Conservation (phyloP, 2,329 filamentous ascomycete genomes). For the Penicillium sp. region DNA sequence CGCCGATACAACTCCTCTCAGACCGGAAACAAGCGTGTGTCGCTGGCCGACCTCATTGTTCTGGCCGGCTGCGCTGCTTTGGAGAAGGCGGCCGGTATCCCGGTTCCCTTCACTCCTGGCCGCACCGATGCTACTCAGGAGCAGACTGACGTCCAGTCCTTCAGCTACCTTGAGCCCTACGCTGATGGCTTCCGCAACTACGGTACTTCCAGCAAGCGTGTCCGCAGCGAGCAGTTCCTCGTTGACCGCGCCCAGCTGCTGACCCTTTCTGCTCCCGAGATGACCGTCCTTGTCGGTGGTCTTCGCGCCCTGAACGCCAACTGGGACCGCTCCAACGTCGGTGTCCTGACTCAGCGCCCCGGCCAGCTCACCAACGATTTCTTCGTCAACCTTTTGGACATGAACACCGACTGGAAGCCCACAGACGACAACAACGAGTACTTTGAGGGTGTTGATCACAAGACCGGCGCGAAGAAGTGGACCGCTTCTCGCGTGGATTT, state of each 20-base stretch:
- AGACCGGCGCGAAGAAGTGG: conserved; percentile 66
- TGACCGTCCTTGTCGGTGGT: conserved; percentile 70
- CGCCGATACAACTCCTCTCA: conserved; percentile 59
- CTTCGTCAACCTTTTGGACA: conserved; percentile 75
- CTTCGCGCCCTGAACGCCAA: conserved; percentile 68
- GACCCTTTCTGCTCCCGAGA: conserved; percentile 66
- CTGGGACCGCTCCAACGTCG: conserved; percentile 65
- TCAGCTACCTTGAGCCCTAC: conserved; percentile 64
- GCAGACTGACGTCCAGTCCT: conserved; percentile 66
- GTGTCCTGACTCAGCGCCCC: conserved; percentile 66
- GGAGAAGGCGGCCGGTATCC: conserved; percentile 66
- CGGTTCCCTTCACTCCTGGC: conserved; percentile 70
- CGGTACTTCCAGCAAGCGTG: conserved; percentile 60
- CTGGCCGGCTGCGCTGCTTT: conserved; percentile 68
- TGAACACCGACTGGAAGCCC: conserved; percentile 62
- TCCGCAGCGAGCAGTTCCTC: conserved; percentile 66
- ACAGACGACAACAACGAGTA: conserved; percentile 51
- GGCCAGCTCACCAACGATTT: conserved; percentile 75
- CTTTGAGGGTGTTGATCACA: conserved; percentile 65
- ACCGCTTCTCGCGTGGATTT: conserved; percentile 67
- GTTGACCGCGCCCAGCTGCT: conserved; percentile 71
- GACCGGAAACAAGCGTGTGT: conserved; percentile 65
- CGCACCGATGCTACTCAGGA: conserved; percentile 70
- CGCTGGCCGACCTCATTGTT: conserved; percentile 75
- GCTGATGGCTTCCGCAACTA: conserved; percentile 82